phyloP scores from a whole-genome alignment of 2,329 filamentous ascomycete species.

The Trichoderma sp. region DNA sequence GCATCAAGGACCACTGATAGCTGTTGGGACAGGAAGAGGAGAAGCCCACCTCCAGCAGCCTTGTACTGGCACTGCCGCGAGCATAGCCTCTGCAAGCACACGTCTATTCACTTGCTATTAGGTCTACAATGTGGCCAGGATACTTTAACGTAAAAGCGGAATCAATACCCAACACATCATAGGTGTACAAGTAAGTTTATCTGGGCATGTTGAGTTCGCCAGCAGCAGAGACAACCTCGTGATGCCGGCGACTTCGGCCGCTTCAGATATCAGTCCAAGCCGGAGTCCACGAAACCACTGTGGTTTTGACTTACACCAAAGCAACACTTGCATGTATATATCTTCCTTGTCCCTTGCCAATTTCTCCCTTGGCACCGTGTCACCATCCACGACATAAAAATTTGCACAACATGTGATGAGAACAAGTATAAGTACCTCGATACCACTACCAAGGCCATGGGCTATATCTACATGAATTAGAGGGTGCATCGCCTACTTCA shows the following conservation, averaged over 20 bases:
- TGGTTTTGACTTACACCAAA: too few relatives aligned
- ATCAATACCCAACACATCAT: neutral
- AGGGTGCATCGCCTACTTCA: too few relatives aligned
- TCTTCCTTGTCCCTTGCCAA: too few relatives aligned
- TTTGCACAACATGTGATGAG: too few relatives aligned
- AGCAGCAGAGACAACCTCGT: neutral
- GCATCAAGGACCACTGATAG: neutral
- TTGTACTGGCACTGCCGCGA: neutral
- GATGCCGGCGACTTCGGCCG: neutral
- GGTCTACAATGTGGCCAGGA: neutral
- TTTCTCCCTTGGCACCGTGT: too few relatives aligned
- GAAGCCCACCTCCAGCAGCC: neutral
- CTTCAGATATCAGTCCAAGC: neutral
- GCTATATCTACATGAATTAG: neutral
- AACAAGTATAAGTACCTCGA: too few relatives aligned
- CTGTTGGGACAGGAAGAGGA: neutral
- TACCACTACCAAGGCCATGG: neutral
- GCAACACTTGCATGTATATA: too few relatives aligned
- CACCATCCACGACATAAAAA: too few relatives aligned
- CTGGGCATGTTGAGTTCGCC: neutral
- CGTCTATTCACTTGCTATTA: neutral
- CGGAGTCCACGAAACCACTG: too few relatives aligned
- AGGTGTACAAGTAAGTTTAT: neutral
- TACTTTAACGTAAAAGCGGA: neutral
- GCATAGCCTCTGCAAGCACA: neutral